Evolutionary conservation across 139 green algal species (phyloP).

Genomic region (Haematococcus lacustris): DNA sequence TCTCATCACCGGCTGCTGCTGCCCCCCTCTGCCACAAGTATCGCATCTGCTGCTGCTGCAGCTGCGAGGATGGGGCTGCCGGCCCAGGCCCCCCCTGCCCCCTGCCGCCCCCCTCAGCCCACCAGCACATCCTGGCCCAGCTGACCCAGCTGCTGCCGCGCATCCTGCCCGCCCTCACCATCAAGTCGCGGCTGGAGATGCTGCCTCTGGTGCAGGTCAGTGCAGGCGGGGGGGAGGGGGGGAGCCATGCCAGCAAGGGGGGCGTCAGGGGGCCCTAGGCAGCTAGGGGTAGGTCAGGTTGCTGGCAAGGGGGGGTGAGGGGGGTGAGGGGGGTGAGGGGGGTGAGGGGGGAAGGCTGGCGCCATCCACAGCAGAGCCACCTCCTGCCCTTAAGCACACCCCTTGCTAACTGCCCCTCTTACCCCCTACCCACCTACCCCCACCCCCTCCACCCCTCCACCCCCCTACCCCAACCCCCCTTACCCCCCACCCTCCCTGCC

Average conservation of each 20-base stretch:
- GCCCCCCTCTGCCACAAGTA: no score
- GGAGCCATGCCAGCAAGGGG: neutral
- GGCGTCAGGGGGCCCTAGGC: neutral
- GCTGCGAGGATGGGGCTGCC: no score
- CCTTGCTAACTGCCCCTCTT: neutral
- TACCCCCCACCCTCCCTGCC: no score
- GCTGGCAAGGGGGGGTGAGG: neutral
- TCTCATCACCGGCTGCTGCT: no score
- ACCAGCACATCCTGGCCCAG: conserved; percentile 11
- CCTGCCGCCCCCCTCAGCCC: no score
- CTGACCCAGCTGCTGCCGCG: conserved; percentile 22
- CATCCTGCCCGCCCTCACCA: conserved; percentile 22
- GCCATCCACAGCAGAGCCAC: no score
- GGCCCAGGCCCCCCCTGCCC: no score
- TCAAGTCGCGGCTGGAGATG: conserved; percentile 25
- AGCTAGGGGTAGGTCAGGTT: neutral
- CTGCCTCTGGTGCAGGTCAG: conserved; percentile 31
- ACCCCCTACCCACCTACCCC: no score
- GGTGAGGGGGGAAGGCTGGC: neutral
- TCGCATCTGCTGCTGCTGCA: no score
- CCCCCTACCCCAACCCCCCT: no score
- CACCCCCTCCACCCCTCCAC: no score
- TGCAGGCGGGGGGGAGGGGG: no score
- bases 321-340: neutral
- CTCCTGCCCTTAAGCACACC: neutral